These are phyloP conservation scores for Melampsora larici-populina DNA, from an alignment of 1,284 basidiomycete species.

Conservation along the genomic window DNA sequence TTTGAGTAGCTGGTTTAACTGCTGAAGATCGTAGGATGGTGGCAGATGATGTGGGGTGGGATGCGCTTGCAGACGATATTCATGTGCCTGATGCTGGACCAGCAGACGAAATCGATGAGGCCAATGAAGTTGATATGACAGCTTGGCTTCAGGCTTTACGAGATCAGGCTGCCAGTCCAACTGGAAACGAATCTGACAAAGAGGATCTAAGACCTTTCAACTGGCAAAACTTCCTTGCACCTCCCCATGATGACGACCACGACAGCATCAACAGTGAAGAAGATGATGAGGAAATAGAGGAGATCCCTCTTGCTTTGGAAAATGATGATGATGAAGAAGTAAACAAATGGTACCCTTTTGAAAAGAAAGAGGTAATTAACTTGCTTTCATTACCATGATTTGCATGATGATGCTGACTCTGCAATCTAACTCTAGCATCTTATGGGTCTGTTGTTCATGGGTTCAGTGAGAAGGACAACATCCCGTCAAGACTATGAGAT, in stretches of 20 bases:
- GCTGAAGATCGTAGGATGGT: background rate
- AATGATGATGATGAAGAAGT: background rate
- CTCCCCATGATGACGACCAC: background rate
- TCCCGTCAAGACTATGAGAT: background rate
- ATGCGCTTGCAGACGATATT: background rate
- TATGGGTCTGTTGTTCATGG: too few relatives aligned
- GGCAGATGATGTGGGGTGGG: background rate
- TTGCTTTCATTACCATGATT: background rate
- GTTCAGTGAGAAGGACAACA: background rate
- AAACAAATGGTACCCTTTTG: background rate
- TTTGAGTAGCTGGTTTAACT: background rate
- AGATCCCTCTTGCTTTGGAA: too few relatives aligned
- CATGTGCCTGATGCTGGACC: background rate
- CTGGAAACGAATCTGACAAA: background rate
- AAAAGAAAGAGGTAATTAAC: background rate
- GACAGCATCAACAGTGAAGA: background rate
- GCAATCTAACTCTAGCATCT: too few relatives aligned
- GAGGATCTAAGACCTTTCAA: background rate
- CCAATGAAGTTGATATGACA: background rate
- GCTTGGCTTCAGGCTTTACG: background rate
- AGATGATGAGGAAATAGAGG: background rate
- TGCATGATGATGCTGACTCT: background rate
- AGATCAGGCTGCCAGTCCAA: background rate
- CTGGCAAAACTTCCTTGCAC: background rate
- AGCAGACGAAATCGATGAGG: background rate